Conservation (phyloP, 768 basidiomycete species). For the Tylopilus felleus region DNA sequence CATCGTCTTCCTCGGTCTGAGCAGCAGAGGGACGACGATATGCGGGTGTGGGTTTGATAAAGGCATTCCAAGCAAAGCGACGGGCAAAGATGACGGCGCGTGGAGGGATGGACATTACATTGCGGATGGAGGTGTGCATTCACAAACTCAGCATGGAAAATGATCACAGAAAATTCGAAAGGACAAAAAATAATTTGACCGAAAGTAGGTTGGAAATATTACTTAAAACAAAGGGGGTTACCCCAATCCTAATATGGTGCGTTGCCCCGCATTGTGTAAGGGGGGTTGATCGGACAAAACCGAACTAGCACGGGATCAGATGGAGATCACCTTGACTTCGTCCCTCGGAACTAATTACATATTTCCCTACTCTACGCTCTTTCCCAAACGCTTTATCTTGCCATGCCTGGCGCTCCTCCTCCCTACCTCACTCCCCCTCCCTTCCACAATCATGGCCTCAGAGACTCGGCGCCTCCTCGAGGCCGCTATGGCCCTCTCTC, state of each 20-base stretch:
- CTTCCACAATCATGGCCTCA: conserved; percentile 44
- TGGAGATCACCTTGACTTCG: conserved; percentile 30
- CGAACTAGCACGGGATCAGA: conserved; percentile 27
- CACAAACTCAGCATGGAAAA: conserved; percentile 19
- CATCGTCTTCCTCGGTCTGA: conserved; percentile 67
- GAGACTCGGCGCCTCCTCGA: conserved; percentile 74
- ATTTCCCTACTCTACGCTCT: conserved; percentile 38
- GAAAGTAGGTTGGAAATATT: not conserved
- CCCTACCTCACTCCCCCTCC: conserved; percentile 25
- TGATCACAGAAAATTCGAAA: too few species aligned
- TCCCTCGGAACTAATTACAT: conserved; percentile 49
- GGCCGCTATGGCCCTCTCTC: conserved; percentile 73
- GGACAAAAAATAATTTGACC: conserved; percentile 20
- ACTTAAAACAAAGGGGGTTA: conserved; percentile 14
- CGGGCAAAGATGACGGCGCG: conserved; percentile 4
- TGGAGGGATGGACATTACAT: conserved; percentile 34
- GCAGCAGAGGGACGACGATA: conserved; percentile 15
- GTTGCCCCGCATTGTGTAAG: conserved; percentile 17
- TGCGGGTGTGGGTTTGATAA: conserved; percentile 9
- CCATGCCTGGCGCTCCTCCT: conserved; percentile 47
- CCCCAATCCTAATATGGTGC: conserved; percentile 17
- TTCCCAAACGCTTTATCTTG: conserved; percentile 42
- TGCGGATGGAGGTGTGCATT: conserved; percentile 36
- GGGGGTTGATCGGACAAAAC: conserved; percentile 24
- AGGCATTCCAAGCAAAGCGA: conserved; percentile 28